Conservation (phyloP, 2,329 filamentous ascomycete species). For the Lachnellula occidentalis region DNA sequence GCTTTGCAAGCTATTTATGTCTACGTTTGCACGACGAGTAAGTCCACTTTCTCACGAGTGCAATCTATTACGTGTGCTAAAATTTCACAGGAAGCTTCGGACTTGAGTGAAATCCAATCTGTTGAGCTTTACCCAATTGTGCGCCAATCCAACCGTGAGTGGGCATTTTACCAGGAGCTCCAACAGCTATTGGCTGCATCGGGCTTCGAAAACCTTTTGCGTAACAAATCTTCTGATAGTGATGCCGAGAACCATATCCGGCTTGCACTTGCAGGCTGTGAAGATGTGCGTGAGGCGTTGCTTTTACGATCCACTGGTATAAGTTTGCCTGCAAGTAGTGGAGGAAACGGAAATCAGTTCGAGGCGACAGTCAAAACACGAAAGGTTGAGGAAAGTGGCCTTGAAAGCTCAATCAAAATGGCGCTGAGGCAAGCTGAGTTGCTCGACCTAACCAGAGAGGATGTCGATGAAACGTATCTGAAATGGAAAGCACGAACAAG, state of each 20-base stretch:
- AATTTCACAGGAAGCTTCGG: constrained; percentile 33
- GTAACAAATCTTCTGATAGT: not conserved
- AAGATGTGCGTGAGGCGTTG: not conserved
- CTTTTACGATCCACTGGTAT: not conserved
- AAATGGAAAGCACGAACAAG: not conserved
- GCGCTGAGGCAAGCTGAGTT: not conserved
- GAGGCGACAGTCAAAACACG: not conserved
- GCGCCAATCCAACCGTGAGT: constrained; percentile 41
- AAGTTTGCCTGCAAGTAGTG: not conserved
- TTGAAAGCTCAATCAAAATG: not conserved
- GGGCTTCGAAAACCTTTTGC: constrained; percentile 35
- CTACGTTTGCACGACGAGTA: constrained; percentile 34
- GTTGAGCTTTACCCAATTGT: constrained; percentile 40
- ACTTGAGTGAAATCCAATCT: constrained; percentile 40
- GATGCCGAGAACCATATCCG: constrained; percentile 4
- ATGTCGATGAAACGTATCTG: constrained; percentile 7
- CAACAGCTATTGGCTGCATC: constrained; percentile 47
- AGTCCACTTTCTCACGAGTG: not conserved
- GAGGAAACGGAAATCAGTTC: not conserved
- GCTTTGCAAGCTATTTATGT: constrained; percentile 49
- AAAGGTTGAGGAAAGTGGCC: not conserved
- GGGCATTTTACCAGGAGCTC: constrained; percentile 48
- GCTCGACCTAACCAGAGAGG: not conserved
- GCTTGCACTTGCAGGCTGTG: not conserved
- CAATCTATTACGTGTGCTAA: constrained; percentile 5